These are phyloP conservation scores for Rhizopogon salebrosus DNA, from an alignment of 768 basidiomycete genomes.

Conservation along the genomic window DNA sequence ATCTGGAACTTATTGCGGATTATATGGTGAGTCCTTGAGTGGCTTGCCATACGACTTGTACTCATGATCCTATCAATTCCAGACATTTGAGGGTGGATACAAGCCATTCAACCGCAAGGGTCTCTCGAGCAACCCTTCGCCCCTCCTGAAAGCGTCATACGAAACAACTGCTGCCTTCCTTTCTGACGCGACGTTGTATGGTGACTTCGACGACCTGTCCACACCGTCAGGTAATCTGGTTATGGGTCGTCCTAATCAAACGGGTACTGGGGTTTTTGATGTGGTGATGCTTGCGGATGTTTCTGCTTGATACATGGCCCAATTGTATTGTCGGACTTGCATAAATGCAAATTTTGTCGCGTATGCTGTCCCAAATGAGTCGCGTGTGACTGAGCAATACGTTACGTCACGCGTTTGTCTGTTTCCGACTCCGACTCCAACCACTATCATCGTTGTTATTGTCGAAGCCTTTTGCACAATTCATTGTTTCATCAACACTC, in stretches of 20 bases:
- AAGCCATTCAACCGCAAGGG: slow-evolving; percentile 98
- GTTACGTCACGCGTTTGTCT: slow-evolving; percentile 15
- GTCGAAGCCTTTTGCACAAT: not conserved
- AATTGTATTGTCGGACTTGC: too few species aligned
- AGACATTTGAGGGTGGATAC: slow-evolving; percentile 98
- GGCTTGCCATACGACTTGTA: not conserved
- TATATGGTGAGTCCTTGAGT: slow-evolving; percentile 76
- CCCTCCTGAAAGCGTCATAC: slow-evolving; percentile 94
- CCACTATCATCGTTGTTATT: slow-evolving; percentile 1
- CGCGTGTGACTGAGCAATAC: slow-evolving; percentile 7
- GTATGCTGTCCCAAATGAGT: too few species aligned
- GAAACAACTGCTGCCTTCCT: slow-evolving; percentile 94
- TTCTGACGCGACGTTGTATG: slow-evolving; percentile 89
- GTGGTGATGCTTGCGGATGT: slow-evolving; percentile 56
- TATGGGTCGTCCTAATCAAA: slow-evolving; percentile 75
- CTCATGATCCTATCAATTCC: not conserved
- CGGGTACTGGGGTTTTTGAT: slow-evolving; percentile 96
- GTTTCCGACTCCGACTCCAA: slow-evolving; percentile 6
- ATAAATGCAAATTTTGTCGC: too few species aligned
- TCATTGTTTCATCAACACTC: not conserved
- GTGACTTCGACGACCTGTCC: slow-evolving; percentile 91
- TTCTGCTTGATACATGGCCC: slow-evolving; percentile 11
- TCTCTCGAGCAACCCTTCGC: slow-evolving; percentile 89
- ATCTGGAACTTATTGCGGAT: slow-evolving; percentile 95
- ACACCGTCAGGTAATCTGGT: slow-evolving; percentile 92